Evolutionary conservation across 805 yeast genomes (phyloP), one percentile per base, ranked within the genome.

Genomic region (Cyberlindnera mississippiensis): DNA sequence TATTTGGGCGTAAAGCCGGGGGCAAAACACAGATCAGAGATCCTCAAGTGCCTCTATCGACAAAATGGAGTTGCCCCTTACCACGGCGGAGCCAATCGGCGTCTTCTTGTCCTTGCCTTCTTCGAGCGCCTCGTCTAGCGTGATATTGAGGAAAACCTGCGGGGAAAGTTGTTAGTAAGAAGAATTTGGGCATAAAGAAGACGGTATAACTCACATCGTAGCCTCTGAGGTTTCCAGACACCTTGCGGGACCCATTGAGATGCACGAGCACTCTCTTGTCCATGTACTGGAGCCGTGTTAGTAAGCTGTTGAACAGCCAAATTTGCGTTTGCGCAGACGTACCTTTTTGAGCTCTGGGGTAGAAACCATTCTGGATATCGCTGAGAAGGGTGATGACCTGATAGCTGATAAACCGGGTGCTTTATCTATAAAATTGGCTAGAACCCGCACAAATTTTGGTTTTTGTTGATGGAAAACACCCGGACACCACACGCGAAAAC

Each of bases 161-260:
- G 14, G 29, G 13, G 5, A 12, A n/a, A 20, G 9, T 14, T 19
- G 42, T 42, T 38, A 42, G 42, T 38, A 34, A 4, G 13, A 19
- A 6, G 7, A 6, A 5, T n/a, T 13, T 9, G 9, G n/a, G 13
- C 19, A 20, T 9, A 20, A 31, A n/a, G 17, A 5, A 31, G n/a
- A 12, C 9, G 1, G 5, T 17, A 12, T 13, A 17, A 46, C 50
- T 43, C 26, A 43, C 50, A 59, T 91, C 98, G 60, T 80, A 91
- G 2, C 98, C 98, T 53, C 86, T 71, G 41, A 91, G 71, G 11
- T 76, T 75, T 2, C 98, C 98, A n/a, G 77, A 75, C 1, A 91
- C 77, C 51, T 75, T 76, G 38, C 97, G 72, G 12, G 84, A 66
- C 2, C 96, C 95, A 60, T 87, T 88, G 45, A 91, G 70, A 50